phyloP scores from a whole-genome alignment of 768 basidiomycete species.

The Naganishia vishniacii region DNA sequence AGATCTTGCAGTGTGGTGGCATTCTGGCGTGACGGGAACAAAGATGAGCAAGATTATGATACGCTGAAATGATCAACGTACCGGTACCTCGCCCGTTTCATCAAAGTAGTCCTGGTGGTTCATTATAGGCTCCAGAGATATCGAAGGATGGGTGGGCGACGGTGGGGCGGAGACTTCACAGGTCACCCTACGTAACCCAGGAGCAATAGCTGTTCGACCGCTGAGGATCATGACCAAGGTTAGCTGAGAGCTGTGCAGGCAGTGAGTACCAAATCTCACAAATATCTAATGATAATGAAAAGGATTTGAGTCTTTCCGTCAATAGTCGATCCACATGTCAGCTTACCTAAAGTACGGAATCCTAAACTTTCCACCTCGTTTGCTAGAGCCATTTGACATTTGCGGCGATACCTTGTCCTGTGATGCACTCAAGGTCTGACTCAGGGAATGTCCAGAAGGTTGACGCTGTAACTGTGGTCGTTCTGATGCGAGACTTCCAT shows the following conservation, averaged over 20 bases:
- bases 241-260: not conserved
- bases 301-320: not conserved
- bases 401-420: constrained; percentile 6
- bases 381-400: not conserved
- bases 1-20: constrained; percentile 17
- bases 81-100: constrained; percentile 7
- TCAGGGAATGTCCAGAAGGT: not conserved
- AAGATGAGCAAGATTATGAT: not conserved
- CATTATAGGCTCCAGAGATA: not conserved
- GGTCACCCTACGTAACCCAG: constrained; percentile 26
- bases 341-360: constrained; percentile 32
- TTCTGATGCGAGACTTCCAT: not conserved
- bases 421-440: not conserved
- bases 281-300: constrained; percentile 15
- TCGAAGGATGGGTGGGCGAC: constrained; percentile 18
- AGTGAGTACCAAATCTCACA: constrained; percentile 10
- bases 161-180: constrained; percentile 29
- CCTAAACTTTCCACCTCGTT: constrained; percentile 22
- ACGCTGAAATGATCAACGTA: too few relatives aligned
- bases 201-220: constrained; percentile 30
- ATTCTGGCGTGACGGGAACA: constrained; percentile 7
- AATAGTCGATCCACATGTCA: not conserved
- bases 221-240: not conserved
- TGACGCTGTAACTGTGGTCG: constrained; percentile 6
- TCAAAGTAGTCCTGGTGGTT: not conserved